Base-by-base conservation (phyloP, 768 basidiomycete species). In the Lenzites betulinus region DNA sequence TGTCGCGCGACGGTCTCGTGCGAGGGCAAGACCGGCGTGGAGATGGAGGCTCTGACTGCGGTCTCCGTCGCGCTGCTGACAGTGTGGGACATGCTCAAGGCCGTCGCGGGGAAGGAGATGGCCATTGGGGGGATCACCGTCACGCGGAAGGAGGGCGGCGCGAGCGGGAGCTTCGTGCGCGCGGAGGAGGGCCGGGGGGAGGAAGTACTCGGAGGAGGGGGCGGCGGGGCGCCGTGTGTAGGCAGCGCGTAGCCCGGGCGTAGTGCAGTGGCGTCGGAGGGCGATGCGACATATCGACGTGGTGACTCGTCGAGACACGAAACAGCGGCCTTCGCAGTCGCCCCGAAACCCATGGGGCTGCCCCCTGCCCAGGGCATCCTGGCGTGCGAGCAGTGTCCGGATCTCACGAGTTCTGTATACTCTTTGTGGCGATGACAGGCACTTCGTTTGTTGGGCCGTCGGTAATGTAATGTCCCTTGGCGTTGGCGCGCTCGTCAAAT, bases 21-120 rank as follows among this genome's bases (percentile, higher is more conserved):
- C 64, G 83, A 87, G 71, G 90, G 91, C 15, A 87, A 86, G 71
- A 93, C 93, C 15, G 90, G 94, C 5, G 91, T 94, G 20, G 92
- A 94, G 77, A 94, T 98, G 90, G 95, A 97, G 75, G 94, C 93
- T 23, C 71, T 95, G 57, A 91, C 88, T n/a, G 88, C 88, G 23
- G 93, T 92, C 9, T 86, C 86, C 1, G 78, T 90, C 30, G 87
- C 87, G 6, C 78, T 92, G 33, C 76, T 95, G 54, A 92, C 92
- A 1, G 86, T 95, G 15, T 96, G 93, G 90, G 93, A 94, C 69
- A 95, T 96, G 93, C 81, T 95, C 30, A 95, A 95, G 75, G 89
- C 89, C 5, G 87, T 93, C 1, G 92, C 90, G 1, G 94, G 92
- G n/a, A 82, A 83, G 70, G 89, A 92, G 58, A 94, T 96, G 91